phyloP scores from a whole-genome alignment of 2,329 filamentous ascomycete species.

The Alternaria solani region DNA sequence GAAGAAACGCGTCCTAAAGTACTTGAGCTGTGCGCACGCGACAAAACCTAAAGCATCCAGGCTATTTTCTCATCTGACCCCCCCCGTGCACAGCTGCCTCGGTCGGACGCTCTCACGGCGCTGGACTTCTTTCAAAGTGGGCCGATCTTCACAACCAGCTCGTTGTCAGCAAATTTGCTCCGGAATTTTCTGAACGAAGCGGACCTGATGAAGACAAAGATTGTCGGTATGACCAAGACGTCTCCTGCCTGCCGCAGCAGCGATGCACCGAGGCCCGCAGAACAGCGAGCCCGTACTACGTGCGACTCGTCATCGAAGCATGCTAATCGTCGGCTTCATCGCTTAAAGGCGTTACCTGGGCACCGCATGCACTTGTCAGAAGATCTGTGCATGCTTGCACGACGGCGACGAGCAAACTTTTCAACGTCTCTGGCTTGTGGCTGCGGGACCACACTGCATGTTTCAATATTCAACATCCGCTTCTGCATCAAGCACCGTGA shows the following conservation, averaged over 20 bases:
- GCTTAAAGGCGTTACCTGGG: conserved; percentile 35
- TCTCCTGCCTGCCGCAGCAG: conserved; percentile 29
- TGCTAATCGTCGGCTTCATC: conserved; percentile 28
- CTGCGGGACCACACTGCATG: conserved; percentile 35
- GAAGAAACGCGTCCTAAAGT: conserved; percentile 43
- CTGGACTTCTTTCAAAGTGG: conserved; percentile 34
- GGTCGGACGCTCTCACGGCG: conserved; percentile 21
- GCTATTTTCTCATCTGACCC: conserved; percentile 36
- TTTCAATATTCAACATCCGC: conserved; percentile 35
- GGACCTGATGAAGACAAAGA: conserved; percentile 17
- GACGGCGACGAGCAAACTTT: conserved; percentile 43
- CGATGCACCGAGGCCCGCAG: conserved; percentile 19
- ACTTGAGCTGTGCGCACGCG: conserved; percentile 41
- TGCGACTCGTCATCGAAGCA: conserved; percentile 27
- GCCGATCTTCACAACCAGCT: conserved; percentile 15
- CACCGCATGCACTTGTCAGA: conserved; percentile 38
- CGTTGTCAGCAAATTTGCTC: conserved; percentile 37
- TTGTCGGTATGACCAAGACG: conserved; percentile 31
- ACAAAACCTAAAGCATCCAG: conserved; percentile 33
- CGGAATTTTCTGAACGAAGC: conserved; percentile 33
- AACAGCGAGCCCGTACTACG: conserved; percentile 24
- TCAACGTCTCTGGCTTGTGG: conserved; percentile 30
- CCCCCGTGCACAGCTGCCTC: conserved; percentile 33
- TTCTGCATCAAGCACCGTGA: conserved; percentile 18
- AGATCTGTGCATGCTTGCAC: conserved; percentile 35